phyloP scores from a whole-genome alignment of 805 yeast genomes.

The Schwanniomyces sp. region DNA sequence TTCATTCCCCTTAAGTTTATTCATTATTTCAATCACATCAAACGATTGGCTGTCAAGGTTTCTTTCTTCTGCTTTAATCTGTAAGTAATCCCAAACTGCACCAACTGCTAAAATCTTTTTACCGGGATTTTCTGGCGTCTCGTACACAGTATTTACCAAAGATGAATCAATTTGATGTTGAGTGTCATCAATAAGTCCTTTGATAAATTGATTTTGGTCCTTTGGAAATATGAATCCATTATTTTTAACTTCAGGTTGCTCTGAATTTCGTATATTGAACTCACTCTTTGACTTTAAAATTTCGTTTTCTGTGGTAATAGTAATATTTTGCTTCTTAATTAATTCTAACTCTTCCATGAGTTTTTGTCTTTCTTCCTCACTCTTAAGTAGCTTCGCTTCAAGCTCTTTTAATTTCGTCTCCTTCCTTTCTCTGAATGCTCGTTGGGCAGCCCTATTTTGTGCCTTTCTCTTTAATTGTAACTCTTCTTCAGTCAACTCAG shows the following conservation, averaged over 20 bases:
- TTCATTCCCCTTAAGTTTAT: constrained; percentile 61
- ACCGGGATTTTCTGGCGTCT: constrained; percentile 38
- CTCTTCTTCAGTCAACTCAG: constrained; percentile 39
- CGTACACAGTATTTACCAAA: constrained; percentile 31
- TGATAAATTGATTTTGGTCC: constrained; percentile 33
- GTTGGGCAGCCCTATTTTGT: constrained; percentile 83
- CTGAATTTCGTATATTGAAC: not conserved
- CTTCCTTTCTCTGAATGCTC: constrained; percentile 82
- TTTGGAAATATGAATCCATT: constrained; percentile 34
- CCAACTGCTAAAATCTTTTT: constrained; percentile 62
- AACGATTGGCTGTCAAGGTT: constrained; percentile 46
- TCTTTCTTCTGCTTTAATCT: constrained; percentile 44
- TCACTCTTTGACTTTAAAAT: constrained; percentile 30
- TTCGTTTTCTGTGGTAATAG: constrained; percentile 64
- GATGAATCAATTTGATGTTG: constrained; percentile 20
- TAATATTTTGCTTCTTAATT: constrained; percentile 53
- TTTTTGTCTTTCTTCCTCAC: constrained; percentile 54
- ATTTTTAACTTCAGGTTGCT: not conserved
- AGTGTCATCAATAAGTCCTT: constrained; percentile 23
- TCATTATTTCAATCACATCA: constrained; percentile 61
- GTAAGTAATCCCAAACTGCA: constrained; percentile 82
- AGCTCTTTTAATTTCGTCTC: constrained; percentile 71
- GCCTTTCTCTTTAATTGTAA: constrained; percentile 62
- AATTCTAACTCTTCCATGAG: constrained; percentile 50
- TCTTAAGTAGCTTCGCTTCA: constrained; percentile 53